A percentile compares a stretch with the other conserved stretches of the same genome.
These are phyloP conservation scores for Microsporum audouinii DNA, from an alignment of 2,329 filamentous ascomycete genomes.

Conservation along the genomic window DNA sequence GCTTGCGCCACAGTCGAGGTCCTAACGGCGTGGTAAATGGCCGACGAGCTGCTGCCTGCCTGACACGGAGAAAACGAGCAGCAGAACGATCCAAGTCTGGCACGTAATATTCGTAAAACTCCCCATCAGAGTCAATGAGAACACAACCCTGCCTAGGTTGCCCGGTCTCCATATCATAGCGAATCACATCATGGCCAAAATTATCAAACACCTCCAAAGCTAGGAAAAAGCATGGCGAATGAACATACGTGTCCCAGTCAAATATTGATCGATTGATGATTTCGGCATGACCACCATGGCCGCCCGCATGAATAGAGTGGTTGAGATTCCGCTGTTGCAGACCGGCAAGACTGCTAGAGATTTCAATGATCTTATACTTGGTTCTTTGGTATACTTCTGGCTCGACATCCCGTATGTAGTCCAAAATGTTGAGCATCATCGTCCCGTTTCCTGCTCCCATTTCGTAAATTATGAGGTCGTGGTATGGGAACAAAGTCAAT, in stretches of 20 bases:
- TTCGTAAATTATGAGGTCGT: constrained; percentile 96
- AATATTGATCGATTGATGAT: constrained; percentile 94
- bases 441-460: constrained; percentile 97
- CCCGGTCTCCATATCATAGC: constrained; percentile 74
- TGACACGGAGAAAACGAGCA: constrained; percentile 69
- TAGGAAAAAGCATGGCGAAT: constrained; percentile 90
- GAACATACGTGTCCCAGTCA: constrained; percentile 80
- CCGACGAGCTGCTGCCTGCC: constrained; percentile 54
- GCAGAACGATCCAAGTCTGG: constrained; percentile 70
- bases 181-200: constrained; percentile 87
- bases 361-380: constrained; percentile 91
- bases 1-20: constrained; percentile 45
- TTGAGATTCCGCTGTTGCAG: constrained; percentile 64
- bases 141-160: constrained; percentile 79
- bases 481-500: constrained; percentile 83
- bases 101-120: constrained; percentile 92
- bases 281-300: constrained; percentile 75
- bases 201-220: constrained; percentile 98
- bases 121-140: constrained; percentile 69
- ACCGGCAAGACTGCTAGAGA: constrained; percentile 67
- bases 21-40: constrained; percentile 35
- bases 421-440: constrained; percentile 93
- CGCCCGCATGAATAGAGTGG: constrained; percentile 54
- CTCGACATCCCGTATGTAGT: constrained; percentile 83
- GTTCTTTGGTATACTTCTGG: constrained; percentile 90